Conservation (phyloP, 148 eudicot genomes). For the Rhododendron henanense region DNA sequence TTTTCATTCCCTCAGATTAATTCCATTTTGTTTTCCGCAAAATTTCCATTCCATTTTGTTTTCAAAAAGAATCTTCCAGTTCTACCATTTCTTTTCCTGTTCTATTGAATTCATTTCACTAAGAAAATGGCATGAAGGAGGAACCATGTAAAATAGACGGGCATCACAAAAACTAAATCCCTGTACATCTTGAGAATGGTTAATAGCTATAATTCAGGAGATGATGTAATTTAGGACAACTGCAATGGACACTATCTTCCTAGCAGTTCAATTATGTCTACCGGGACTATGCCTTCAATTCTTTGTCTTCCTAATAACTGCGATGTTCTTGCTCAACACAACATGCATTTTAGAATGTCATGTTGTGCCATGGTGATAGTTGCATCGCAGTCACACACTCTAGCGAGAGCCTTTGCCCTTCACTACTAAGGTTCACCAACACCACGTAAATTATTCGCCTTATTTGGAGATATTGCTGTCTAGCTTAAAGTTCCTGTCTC, state of each 20-base stretch:
- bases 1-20: neutral
- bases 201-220: neutral
- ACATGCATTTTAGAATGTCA: neutral
- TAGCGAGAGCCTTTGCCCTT: neutral
- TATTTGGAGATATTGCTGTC: neutral
- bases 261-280: neutral
- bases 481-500: neutral
- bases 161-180: neutral
- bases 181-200: neutral
- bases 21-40: neutral
- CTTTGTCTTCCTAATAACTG: neutral
- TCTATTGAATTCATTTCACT: neutral
- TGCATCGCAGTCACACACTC: neutral
- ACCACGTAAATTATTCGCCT: neutral
- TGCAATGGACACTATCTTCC: neutral
- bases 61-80: neutral
- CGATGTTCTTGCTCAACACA: neutral
- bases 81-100: neutral
- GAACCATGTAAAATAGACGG: neutral
- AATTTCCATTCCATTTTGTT: neutral
- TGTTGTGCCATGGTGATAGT: neutral
- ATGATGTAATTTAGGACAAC: neutral
- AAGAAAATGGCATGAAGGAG: neutral
- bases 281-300: neutral
- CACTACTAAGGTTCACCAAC: neutral